Evolutionary conservation across 345 rosid species (phyloP).

Genomic region (Syzygium aromaticum): DNA sequence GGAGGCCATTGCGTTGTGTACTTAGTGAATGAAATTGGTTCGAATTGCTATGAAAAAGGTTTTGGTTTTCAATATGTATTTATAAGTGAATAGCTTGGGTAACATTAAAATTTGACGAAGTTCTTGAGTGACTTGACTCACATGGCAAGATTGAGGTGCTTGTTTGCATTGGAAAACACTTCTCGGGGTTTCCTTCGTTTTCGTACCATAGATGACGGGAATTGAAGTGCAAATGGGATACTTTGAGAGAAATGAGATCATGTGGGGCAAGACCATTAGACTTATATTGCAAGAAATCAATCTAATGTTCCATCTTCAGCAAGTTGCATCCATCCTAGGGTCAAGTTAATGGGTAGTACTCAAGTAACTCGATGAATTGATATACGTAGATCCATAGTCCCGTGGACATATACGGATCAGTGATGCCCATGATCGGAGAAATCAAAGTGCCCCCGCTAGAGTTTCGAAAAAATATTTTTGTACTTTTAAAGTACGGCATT

Average conservation of each 20-base stretch:
- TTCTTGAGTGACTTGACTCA: not conserved
- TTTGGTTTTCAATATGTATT: not conserved
- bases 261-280: not conserved
- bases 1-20: not conserved
- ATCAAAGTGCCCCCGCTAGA: not conserved
- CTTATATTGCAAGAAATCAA: not conserved
- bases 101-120: not conserved
- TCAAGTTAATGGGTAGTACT: not conserved
- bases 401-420: not conserved
- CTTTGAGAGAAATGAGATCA: not conserved
- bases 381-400: not conserved
- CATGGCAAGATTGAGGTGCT: constrained; percentile 3
- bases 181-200: not conserved
- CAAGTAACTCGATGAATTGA: not conserved
- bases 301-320: not conserved
- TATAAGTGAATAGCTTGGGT: not conserved
- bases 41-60: not conserved
- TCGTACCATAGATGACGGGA: not conserved
- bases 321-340: not conserved
- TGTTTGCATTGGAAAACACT: constrained; percentile 9
- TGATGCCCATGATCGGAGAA: not conserved
- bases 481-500: not conserved
- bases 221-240: not conserved
- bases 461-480: not conserved
- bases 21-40: not conserved